phyloP scores from a whole-genome alignment of 257 asterid genomes.

The Scutellaria minor region DNA sequence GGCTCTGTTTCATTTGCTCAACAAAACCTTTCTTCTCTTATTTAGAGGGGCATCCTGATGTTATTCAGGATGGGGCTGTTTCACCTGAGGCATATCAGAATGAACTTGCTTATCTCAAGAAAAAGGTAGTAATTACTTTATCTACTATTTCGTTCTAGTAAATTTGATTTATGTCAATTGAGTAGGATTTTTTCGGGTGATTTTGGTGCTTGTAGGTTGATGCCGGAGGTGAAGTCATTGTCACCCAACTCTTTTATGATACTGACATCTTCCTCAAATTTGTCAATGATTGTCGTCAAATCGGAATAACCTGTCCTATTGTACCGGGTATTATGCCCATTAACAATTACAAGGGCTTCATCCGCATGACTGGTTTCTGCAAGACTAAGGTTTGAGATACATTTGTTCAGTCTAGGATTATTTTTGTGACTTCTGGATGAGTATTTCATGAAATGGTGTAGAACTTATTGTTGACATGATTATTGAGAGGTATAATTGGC shows the following conservation, averaged over 20 bases:
- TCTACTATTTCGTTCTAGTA: not conserved
- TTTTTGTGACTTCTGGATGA: conserved; percentile 18
- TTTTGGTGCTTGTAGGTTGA: conserved; percentile 66
- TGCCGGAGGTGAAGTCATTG: conserved; percentile 90
- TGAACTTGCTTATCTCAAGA: conserved; percentile 88
- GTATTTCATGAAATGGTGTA: not conserved
- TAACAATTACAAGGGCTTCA: conserved; percentile 88
- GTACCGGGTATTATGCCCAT: conserved; percentile 99
- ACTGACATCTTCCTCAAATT: conserved; percentile 93
- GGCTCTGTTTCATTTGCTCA: not conserved
- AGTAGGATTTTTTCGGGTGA: not conserved
- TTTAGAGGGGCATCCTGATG: conserved; percentile 97
- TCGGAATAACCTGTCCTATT: conserved; percentile 86
- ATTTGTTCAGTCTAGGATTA: not conserved
- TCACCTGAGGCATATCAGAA: conserved; percentile 66
- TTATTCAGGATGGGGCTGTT: conserved; percentile 70
- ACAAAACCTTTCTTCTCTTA: not conserved
- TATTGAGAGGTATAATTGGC: not conserved
- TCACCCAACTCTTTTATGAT: conserved; percentile 93
- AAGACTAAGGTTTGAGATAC: conserved; percentile 72
- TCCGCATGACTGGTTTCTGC: conserved; percentile 97
- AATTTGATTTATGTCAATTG: conserved; percentile 4
- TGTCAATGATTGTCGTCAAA: conserved; percentile 85
- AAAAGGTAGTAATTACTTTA: conserved; percentile 39
- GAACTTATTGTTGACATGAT: not conserved